Evolutionary conservation across 2,329 filamentous ascomycete species (phyloP).

Genomic region (Fusarium albidum): DNA sequence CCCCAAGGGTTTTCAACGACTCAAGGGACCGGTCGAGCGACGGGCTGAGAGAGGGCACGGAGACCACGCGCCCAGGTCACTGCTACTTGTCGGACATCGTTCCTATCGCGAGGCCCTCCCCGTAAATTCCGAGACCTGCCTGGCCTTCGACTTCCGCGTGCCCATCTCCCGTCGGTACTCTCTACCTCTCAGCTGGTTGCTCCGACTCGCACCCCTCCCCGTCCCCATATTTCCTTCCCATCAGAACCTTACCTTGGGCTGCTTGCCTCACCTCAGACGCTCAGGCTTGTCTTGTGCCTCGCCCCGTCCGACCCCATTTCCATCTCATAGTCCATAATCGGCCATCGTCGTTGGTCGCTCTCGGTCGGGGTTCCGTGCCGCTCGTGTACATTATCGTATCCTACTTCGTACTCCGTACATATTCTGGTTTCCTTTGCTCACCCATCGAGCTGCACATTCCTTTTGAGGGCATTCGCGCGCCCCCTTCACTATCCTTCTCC

Average conservation of each 20-base stretch:
- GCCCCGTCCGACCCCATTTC: slow-evolving; percentile 37
- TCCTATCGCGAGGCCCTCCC: slow-evolving; percentile 4
- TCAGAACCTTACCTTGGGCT: slow-evolving; percentile 24
- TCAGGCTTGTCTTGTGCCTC: slow-evolving; percentile 38
- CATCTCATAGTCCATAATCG: slow-evolving; percentile 31
- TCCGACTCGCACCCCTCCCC: slow-evolving; percentile 3
- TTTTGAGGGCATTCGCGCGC: slow-evolving; percentile 17
- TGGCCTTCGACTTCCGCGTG: slow-evolving; percentile 11
- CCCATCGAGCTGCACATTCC: background rate
- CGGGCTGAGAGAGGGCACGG: slow-evolving; percentile 15
- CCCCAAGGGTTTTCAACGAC: no score
- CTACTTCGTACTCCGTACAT: slow-evolving; percentile 15
- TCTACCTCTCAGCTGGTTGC: slow-evolving; percentile 16
- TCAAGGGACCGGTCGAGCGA: no score
- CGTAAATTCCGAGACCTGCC: slow-evolving; percentile 1
- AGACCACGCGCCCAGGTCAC: slow-evolving; percentile 11
- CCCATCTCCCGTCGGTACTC: slow-evolving; percentile 20
- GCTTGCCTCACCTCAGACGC: slow-evolving; percentile 32
- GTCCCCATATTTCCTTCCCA: slow-evolving; percentile 26
- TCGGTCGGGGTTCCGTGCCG: slow-evolving; percentile 35
- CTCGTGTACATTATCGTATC: slow-evolving; percentile 29
- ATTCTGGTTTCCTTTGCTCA: slow-evolving; percentile 6
- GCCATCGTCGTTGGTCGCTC: slow-evolving; percentile 24
- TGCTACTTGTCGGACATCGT: slow-evolving; percentile 18
- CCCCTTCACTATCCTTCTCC: background rate